Conservation (phyloP, 2,329 filamentous ascomycete genomes). For the Colletotrichum tropicale region DNA sequence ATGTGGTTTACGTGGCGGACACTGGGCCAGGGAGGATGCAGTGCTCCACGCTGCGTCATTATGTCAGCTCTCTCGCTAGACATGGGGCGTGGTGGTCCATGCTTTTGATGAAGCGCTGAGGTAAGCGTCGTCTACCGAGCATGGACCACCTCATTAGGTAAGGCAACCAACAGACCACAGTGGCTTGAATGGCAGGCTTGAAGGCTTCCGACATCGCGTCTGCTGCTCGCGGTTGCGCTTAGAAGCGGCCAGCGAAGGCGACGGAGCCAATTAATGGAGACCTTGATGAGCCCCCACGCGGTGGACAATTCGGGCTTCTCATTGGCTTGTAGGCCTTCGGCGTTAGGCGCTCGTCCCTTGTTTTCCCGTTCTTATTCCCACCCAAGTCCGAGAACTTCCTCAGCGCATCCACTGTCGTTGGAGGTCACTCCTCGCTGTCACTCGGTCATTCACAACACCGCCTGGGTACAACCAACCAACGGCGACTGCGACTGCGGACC, state of each 20-base stretch:
- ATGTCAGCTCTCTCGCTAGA: not conserved
- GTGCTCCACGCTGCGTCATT: not conserved
- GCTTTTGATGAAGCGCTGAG: not conserved
- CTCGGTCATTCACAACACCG: not conserved
- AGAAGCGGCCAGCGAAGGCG: not conserved
- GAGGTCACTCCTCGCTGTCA: not conserved
- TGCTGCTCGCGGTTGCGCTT: not conserved
- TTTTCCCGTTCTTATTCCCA: slow-evolving; percentile 20
- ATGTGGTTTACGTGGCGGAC: slow-evolving; percentile 17
- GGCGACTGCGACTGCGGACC: not conserved
- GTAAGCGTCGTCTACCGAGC: not conserved
- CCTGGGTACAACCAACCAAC: not conserved
- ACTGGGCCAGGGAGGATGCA: not conserved
- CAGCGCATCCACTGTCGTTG: not conserved
- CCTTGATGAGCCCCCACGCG: not conserved
- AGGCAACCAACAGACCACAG: not conserved
- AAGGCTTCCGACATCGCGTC: not conserved
- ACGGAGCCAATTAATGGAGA: not conserved
- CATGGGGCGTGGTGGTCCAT: not conserved
- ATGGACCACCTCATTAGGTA: not conserved
- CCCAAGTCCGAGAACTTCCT: slow-evolving; percentile 18
- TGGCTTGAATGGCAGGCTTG: not conserved
- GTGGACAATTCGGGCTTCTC: not conserved
- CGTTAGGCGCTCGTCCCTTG: not conserved
- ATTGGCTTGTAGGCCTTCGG: not conserved